Evolutionary conservation across 2,329 filamentous ascomycete species (phyloP).

Genomic region (Hypoxylon rubiginosum): DNA sequence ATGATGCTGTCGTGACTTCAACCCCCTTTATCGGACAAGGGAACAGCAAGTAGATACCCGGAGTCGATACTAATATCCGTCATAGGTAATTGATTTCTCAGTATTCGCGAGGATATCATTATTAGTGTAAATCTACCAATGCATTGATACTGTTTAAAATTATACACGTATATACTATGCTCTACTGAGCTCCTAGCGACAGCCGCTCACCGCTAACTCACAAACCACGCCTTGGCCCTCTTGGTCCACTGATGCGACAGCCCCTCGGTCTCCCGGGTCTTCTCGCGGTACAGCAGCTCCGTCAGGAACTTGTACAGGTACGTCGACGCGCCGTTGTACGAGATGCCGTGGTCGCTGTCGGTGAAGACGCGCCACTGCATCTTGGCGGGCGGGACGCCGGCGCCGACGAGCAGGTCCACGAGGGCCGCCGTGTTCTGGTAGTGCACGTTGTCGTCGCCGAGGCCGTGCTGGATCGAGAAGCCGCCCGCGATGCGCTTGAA

Average conservation of each 20-base stretch:
- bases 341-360: conserved; percentile 73
- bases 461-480: conserved; percentile 74
- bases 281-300: conserved; percentile 72
- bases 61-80: too few species aligned
- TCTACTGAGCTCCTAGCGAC: too few species aligned
- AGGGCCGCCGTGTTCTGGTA: conserved; percentile 76
- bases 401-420: conserved; percentile 71
- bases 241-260: conserved; percentile 50
- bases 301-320: conserved; percentile 75
- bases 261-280: conserved; percentile 49
- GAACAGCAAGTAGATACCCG: too few species aligned
- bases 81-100: too few species aligned
- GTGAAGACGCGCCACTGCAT: conserved; percentile 75
- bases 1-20: too few species aligned
- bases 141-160: too few species aligned
- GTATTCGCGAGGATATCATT: too few species aligned
- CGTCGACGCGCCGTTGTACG: conserved; percentile 66
- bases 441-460: conserved; percentile 79
- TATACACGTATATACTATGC: too few species aligned
- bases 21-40: too few species aligned
- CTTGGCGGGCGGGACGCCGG: conserved; percentile 70
- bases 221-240: conserved; percentile 32
- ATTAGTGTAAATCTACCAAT: too few species aligned
- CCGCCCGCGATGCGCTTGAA: conserved; percentile 74
- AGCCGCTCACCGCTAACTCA: not conserved